Evolutionary conservation across 192 early-diverging fungal species (phyloP), one percentile per base, ranked within the genome.

Genomic region (Coemansia sp.): DNA sequence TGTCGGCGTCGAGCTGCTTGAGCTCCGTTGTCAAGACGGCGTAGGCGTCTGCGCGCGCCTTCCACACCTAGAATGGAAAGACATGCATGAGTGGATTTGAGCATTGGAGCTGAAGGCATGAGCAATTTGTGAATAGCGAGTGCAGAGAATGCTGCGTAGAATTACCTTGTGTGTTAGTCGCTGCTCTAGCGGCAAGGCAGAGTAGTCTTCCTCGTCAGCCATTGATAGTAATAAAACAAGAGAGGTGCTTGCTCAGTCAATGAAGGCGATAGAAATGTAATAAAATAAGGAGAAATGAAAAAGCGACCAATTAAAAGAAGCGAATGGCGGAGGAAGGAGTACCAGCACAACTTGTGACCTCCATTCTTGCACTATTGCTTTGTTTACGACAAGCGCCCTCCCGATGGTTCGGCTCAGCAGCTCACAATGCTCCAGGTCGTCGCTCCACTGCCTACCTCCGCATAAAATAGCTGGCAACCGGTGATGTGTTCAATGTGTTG

Each of bases 31-130:
- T 82, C 17, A 96, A 77, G 53, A 95, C 92, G 29, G 89, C 89
- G 72, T 95, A 99, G 7, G 90, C 97, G 42, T 77, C 86, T 47
- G 90, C 77, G 56, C 97, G 90, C 32, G 92, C 96, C 76, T 99
- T 98, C 97, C 97, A 99, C 37, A 87, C 79, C 97, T 97, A 73
- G 12, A 17, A 29, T 47, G 8, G 17, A 27, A n/a, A 11, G 1
- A 41, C 4, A n/a, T 49, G 3, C 3, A 35, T 11, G n/a, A 39
- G 37, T 68, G 20, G 22, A 40, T 27, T 54, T 56, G 17, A 53
- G 24, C 6, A 65, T 57, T 65, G 39, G 25, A 54, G 29, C 31
- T 49, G 46, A n/a, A 15, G 6, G 1, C 45, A 27, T 6, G 3
- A 15, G 29, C 27, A 43, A 43, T 31, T 31, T 11, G 27, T 7